Percentiles rank a stretch among this genome's conserved stretches.
phyloP scores from a whole-genome alignment of 495 filamentous ascomycete genomes.

The Penicillium subrubescens region DNA sequence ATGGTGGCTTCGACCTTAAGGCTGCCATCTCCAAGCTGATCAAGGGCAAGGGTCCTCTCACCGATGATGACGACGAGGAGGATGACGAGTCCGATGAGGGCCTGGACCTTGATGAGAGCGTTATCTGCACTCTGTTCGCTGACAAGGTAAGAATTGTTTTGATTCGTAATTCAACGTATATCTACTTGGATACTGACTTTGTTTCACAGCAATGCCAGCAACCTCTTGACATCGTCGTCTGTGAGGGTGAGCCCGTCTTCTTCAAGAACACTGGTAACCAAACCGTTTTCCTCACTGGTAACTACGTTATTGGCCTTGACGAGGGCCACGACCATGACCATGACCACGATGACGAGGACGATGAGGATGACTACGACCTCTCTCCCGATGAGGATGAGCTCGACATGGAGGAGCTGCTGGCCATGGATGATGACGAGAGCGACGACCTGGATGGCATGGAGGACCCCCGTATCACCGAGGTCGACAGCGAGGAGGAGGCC shows the following conservation, averaged over 20 bases:
- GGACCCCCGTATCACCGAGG: conserved; percentile 79
- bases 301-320: conserved; percentile 75
- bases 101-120: conserved; percentile 77
- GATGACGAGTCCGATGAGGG: conserved; percentile 66
- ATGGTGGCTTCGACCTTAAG: conserved; percentile 60
- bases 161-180: too few species aligned
- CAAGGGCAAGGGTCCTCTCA: conserved; percentile 83
- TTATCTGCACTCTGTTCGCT: conserved; percentile 92
- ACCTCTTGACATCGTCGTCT: conserved; percentile 86
- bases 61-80: conserved; percentile 65
- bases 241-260: conserved; percentile 82
- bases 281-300: conserved; percentile 88
- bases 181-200: conserved; percentile 13
- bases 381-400: conserved; percentile 74
- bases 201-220: conserved; percentile 82
- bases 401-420: conserved; percentile 52
- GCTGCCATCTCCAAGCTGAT: conserved; percentile 63
- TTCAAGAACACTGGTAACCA: conserved; percentile 92
- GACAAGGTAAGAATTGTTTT: conserved; percentile 58
- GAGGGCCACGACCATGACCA: conserved; percentile 43
- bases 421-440: conserved; percentile 68
- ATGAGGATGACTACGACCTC: conserved; percentile 78
- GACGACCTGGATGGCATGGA: conserved; percentile 83
- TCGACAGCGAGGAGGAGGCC: conserved; percentile 77
- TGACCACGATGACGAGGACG: conserved; percentile 58